Conservation (phyloP, 176 grass and related monocot genomes). For the Coix lacrymajobi region DNA sequence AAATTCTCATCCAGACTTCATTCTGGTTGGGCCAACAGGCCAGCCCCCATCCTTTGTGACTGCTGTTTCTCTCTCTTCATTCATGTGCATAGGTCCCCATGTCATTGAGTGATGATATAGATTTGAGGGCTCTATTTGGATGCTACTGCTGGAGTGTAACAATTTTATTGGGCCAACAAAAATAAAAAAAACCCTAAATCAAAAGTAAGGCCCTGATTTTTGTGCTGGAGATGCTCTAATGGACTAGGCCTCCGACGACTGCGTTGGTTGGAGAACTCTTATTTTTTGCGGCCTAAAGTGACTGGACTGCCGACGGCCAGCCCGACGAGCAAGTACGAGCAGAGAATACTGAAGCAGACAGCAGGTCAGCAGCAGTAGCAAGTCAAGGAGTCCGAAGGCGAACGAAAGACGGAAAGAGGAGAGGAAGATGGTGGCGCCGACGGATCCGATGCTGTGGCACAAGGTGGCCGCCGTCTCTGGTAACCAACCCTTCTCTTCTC, state of each 20-base stretch:
- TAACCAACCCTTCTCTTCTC: not conserved
- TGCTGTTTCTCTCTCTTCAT: no score
- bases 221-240: no score
- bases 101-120: no score
- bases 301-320: not conserved
- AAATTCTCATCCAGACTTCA: no score
- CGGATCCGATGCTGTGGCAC: constrained; percentile 74
- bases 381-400: not conserved
- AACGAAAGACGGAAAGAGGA: not conserved
- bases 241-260: not conserved
- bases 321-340: not conserved
- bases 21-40: no score
- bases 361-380: not conserved
- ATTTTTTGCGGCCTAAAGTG: not conserved
- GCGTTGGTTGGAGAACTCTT: not conserved
- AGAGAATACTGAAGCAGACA: not conserved
- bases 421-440: constrained; percentile 27
- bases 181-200: no score
- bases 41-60: no score
- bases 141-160: no score
- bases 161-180: no score
- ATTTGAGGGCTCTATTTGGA: no score
- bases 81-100: no score
- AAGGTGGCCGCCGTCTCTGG: constrained; percentile 92
- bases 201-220: no score